Evolutionary conservation across 2,329 filamentous ascomycete species (phyloP), one percentile per base, ranked within the genome.

Genomic region (Colletotrichum lini): DNA sequence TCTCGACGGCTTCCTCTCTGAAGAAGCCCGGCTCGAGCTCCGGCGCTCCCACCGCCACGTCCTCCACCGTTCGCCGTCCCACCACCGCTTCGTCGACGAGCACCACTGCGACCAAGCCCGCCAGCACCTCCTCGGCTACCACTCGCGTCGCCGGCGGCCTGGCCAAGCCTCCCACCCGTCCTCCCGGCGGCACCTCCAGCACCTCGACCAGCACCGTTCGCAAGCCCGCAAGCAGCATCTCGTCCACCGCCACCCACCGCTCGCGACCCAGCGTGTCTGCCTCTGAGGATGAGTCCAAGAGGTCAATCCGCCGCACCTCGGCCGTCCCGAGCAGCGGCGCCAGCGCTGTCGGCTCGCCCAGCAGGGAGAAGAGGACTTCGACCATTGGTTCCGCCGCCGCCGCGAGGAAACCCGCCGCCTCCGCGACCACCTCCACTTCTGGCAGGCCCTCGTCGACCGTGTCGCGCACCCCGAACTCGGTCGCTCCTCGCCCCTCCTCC

Each of bases 201-300:
- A 81, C 80, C 63, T 78, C 75, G 40, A 76, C 75, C 73, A 71
- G 40, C 58, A 60, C 71, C 47, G 75, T 79, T 73, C 76, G 79
- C 72, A 76, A 79, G 44, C 75, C 80, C 56, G 75, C 79, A 7
- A 79, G 80, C 18, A 76, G 80, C 18, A 76, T 78, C 7, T 74
- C 82, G 10, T 80, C 82, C 45, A 79, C 84, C 4, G 76, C 82
- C 49, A 82, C 78, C 73, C 86, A 87, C 77, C 82, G 80, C 73
- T 83, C 84, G 57, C 84, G 84, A n/a, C 81, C 85, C 45, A 85
- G 83, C 61, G 80, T 85, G 63, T 87, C 86, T 71, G 82, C 83
- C 61, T 86, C 85, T 66, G 86, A 87, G 72, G 86, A 87, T 74
- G 86, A 88, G 70, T 78, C 77, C 73, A 86, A 83, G 79, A 86